These are phyloP conservation scores for Neonectria faginata DNA, from an alignment of 2,329 filamentous ascomycete species.

Conservation along the genomic window DNA sequence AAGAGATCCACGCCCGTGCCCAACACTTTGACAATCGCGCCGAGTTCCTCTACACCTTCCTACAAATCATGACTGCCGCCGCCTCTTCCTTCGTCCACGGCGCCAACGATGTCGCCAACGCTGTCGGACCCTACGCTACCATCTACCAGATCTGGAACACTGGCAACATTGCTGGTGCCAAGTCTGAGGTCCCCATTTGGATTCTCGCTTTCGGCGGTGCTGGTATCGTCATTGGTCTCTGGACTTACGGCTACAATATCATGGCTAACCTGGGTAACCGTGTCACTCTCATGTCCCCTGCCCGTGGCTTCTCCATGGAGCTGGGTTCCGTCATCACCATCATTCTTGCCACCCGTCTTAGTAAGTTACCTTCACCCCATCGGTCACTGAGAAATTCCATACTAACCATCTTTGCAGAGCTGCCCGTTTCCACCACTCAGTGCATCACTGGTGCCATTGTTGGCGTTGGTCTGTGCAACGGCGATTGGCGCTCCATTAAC, in stretches of 20 bases:
- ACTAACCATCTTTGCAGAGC: constrained; percentile 50
- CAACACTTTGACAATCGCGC: constrained; percentile 71
- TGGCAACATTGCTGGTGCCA: constrained; percentile 55
- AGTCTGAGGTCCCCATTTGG: constrained; percentile 68
- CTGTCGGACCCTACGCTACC: constrained; percentile 71
- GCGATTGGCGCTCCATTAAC: constrained; percentile 69
- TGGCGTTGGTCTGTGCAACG: constrained; percentile 71
- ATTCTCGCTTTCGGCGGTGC: constrained; percentile 66
- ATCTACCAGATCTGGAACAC: constrained; percentile 71
- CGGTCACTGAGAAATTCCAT: neutral
- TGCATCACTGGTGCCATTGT: constrained; percentile 73
- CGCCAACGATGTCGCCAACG: constrained; percentile 74
- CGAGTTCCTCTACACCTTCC: constrained; percentile 71
- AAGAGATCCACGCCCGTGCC: constrained; percentile 67
- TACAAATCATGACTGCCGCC: constrained; percentile 70
- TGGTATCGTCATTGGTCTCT: constrained; percentile 66
- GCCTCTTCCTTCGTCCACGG: constrained; percentile 75
- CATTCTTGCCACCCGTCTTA: constrained; percentile 71
- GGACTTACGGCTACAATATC: constrained; percentile 73
- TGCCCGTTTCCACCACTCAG: constrained; percentile 74
- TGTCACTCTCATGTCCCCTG: constrained; percentile 71
- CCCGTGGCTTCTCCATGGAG: constrained; percentile 70
- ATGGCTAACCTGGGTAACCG: constrained; percentile 73
- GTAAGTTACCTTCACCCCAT: constrained; percentile 45
- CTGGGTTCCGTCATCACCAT: constrained; percentile 72